Base-by-base conservation (phyloP, 2,329 filamentous ascomycete genomes). In the Hymenoscyphus repandus region DNA sequence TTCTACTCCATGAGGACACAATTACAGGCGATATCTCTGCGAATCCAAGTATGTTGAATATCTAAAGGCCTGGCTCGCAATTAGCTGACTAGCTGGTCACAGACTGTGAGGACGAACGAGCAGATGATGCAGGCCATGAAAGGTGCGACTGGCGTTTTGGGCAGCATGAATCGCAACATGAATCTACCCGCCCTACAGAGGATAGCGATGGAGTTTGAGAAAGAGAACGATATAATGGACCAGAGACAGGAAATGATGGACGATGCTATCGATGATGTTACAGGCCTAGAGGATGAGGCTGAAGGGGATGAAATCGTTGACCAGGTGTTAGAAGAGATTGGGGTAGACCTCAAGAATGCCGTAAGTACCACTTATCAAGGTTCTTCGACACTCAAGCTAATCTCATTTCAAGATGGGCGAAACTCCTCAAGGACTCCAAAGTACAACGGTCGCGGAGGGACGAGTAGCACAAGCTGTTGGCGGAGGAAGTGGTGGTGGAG, bases 61-160 rank as follows among this genome's bases (percentile, higher is more conserved):
- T 7, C 22, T 4, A 7, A 7, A 7, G 4, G 22, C 7, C 4
- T 7, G 4, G 22, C 22, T 7, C 7, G 22, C n/a, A 27, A 27
- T 7, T 27, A 36, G 33, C 15, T 18, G 39, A 13, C 36, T 39
- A 27, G 42, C 27, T n/a, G 34, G 22, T 22, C 34, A 33, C 63
- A 96, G 89, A 99, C 93, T 45, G 92, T 97, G 58, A 85, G 93
- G 58, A 96, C 91, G 60, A 99, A 99, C 70, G 93, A 99, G 70
- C 92, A 97, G 71, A 99, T 99, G 93, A 96, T 96, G 91, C 90
- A 96, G 70, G 93, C 91, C 7, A 97, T 99, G 93, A 99, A 96
- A 71, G 93, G 93, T 32, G 93, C 93, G 4, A 97, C 93, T 1
- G 84, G 86, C 70, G 85, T 96, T 2, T 76, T 99, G 6, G 90